phyloP scores from a whole-genome alignment of 2,329 filamentous ascomycete species.

The Phialophora verrucosa region DNA sequence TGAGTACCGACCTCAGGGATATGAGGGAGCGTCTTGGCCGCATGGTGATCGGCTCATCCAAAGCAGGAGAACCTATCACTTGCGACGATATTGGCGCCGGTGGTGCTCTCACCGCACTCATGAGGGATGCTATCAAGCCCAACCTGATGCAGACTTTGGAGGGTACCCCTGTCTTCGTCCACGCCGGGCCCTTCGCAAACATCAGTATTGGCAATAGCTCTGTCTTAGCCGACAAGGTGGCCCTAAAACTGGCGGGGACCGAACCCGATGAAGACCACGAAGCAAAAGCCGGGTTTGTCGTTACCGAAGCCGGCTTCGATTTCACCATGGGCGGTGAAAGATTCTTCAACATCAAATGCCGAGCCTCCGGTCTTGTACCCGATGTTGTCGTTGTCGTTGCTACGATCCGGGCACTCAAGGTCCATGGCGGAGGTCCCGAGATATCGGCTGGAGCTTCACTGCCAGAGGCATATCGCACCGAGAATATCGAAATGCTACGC shows the following conservation, averaged over 20 bases:
- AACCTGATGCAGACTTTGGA: constrained; percentile 99
- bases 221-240: constrained; percentile 91
- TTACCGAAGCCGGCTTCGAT: constrained; percentile 97
- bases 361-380: constrained; percentile 87
- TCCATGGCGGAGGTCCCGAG: constrained; percentile 94
- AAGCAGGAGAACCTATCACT: constrained; percentile 84
- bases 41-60: constrained; percentile 93
- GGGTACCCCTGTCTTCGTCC: constrained; percentile 95
- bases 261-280: constrained; percentile 86
- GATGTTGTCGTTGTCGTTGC: constrained; percentile 95
- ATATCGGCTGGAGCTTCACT: constrained; percentile 86
- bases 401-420: constrained; percentile 93
- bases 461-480: constrained; percentile 85
- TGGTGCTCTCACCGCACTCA: constrained; percentile 88
- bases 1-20: constrained; percentile 84
- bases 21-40: constrained; percentile 91
- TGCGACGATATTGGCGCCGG: constrained; percentile 94
- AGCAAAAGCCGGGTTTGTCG: constrained; percentile 85
- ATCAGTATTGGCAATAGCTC: constrained; percentile 98
- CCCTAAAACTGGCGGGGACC: constrained; percentile 92
- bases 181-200: constrained; percentile 96
- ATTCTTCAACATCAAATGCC: constrained; percentile 99
- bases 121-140: constrained; percentile 98
- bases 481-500: constrained; percentile 90
- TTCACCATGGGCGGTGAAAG: constrained; percentile 99